Percentiles rank a stretch among this genome's conserved stretches.
Conservation (phyloP, 75 land plant species). For the Cunninghamia lanceolata region DNA sequence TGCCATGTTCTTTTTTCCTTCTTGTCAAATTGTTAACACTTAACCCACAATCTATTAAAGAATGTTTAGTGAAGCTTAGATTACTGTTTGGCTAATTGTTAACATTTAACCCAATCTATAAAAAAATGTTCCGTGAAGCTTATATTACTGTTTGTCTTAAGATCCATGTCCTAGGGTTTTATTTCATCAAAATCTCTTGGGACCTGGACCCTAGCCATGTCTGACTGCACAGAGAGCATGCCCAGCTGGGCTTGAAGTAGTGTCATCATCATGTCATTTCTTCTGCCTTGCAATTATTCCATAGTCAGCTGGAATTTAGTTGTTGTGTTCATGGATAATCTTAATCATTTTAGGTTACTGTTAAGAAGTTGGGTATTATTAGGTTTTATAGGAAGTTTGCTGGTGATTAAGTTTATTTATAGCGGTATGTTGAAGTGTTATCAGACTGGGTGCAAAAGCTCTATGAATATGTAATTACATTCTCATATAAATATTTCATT, state of each 20-base stretch:
- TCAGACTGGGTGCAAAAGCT: background rate
- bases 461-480: background rate
- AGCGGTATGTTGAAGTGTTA: background rate
- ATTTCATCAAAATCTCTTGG: background rate
- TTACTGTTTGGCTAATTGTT: background rate
- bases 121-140: background rate
- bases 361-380: background rate
- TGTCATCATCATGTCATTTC: too few species aligned
- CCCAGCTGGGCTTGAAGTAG: background rate
- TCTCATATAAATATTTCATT: background rate
- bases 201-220: background rate
- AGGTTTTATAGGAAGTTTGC: background rate
- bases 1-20: background rate
- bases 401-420: background rate
- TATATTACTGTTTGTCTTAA: background rate
- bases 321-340: background rate
- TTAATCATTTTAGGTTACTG: background rate
- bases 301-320: background rate
- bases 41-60: background rate
- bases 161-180: background rate
- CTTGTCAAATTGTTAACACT: background rate
- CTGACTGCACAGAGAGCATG: background rate
- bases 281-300: background rate
- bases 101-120: background rate
- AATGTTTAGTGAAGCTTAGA: background rate